Percentiles rank a stretch among this genome's conserved stretches.
Evolutionary conservation across 164 flowering plant species (phyloP).

Genomic region (Cinnamomum chago): DNA sequence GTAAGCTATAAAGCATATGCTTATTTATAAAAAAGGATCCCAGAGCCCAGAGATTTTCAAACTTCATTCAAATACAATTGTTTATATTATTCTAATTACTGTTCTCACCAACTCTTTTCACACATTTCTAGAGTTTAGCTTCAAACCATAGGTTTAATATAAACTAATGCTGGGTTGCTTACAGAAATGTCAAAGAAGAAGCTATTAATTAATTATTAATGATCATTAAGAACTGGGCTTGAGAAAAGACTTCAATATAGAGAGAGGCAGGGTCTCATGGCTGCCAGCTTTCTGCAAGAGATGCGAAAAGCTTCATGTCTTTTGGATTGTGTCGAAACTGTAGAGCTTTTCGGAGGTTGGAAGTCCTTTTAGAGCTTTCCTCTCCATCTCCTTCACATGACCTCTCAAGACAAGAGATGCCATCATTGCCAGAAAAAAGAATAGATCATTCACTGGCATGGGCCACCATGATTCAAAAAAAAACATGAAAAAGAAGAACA

Average conservation of each 20-base stretch:
- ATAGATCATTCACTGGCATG: constrained; percentile 54
- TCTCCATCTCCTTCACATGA: constrained; percentile 5
- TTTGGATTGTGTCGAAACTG: constrained; percentile 16
- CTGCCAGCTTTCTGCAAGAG: constrained; percentile 8
- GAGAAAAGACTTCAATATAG: not conserved
- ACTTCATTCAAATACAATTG: not conserved
- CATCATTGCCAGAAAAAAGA: constrained; percentile 51
- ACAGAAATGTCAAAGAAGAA: not conserved
- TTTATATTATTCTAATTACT: too few relatives aligned
- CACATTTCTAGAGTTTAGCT: not conserved
- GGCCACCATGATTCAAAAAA: constrained; percentile 49
- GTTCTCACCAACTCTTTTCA: not conserved
- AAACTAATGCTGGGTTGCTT: not conserved
- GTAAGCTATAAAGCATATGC: not conserved
- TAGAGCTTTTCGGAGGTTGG: constrained; percentile 7
- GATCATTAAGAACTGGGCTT: not conserved
- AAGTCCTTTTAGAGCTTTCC: not conserved
- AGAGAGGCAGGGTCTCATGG: not conserved
- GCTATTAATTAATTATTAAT: not conserved
- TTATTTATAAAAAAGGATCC: not conserved
- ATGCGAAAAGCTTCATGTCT: constrained; percentile 17
- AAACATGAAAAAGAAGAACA: constrained; percentile 7
- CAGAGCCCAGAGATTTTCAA: not conserved
- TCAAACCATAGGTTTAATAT: not conserved
- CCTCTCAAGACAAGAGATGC: constrained; percentile 14